phyloP scores from a whole-genome alignment of 2,329 filamentous ascomycete species.

The Geosmithia morbida region DNA sequence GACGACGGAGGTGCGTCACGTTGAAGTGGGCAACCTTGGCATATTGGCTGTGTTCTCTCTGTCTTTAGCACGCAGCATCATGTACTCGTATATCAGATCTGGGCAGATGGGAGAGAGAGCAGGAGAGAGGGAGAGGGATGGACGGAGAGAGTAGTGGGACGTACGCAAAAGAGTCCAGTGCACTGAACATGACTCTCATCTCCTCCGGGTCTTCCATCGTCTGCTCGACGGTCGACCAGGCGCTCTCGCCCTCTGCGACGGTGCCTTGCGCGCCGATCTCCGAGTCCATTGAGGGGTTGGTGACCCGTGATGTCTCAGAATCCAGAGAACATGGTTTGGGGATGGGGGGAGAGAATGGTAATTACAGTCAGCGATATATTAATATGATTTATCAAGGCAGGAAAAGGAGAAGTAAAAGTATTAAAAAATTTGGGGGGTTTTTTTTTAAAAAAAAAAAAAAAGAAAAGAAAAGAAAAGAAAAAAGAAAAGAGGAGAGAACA shows the following conservation, averaged over 20 bases:
- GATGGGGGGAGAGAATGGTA: too few species aligned
- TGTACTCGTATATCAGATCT: not conserved
- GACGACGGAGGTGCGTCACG: constrained; percentile 77
- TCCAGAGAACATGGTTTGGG: not conserved
- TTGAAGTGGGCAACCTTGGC: constrained; percentile 76
- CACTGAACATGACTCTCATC: constrained; percentile 60
- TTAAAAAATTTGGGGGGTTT: too few species aligned
- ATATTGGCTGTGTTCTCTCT: constrained; percentile 55
- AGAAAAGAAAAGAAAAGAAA: not conserved
- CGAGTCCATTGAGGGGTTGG: not conserved
- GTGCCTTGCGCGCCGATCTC: constrained; percentile 2
- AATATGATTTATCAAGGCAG: too few species aligned
- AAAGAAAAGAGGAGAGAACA: not conserved
- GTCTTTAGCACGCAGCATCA: constrained; percentile 1
- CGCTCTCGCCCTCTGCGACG: constrained; percentile 20
- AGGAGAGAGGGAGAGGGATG: not conserved
- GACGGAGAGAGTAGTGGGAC: constrained; percentile 17
- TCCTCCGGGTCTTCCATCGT: constrained; percentile 55
- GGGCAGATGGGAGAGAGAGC: not conserved
- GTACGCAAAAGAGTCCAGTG: constrained; percentile 82
- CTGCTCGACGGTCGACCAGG: constrained; percentile 50
- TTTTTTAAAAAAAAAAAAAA: not conserved
- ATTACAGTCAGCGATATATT: too few species aligned
- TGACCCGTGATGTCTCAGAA: not conserved
- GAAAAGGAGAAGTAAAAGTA: too few species aligned